These are phyloP conservation scores for Tricholomella constricta DNA, from an alignment of 768 basidiomycete species.

Conservation along the genomic window DNA sequence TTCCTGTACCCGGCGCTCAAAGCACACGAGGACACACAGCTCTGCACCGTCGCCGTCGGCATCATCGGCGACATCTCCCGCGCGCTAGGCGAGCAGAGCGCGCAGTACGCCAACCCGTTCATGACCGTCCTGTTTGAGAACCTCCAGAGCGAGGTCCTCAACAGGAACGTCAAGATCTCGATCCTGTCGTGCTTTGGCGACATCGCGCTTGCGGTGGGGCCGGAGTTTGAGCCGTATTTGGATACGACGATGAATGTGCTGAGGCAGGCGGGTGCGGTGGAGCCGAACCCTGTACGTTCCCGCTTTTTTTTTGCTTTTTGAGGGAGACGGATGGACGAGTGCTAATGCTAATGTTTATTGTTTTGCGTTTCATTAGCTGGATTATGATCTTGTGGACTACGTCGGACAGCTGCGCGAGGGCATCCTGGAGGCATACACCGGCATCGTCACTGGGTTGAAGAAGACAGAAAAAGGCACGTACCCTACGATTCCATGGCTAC, in stretches of 20 bases:
- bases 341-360: slow-evolving; percentile 3
- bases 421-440: slow-evolving; percentile 95
- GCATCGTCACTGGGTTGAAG: slow-evolving; percentile 90
- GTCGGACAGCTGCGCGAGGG: slow-evolving; percentile 88
- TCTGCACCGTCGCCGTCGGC: slow-evolving; percentile 95
- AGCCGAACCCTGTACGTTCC: slow-evolving; percentile 78
- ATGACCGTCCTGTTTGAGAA: slow-evolving; percentile 93
- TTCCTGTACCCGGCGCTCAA: slow-evolving; percentile 88
- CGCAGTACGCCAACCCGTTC: slow-evolving; percentile 83
- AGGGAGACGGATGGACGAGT: too few relatives aligned
- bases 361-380: slow-evolving; percentile 66
- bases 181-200: slow-evolving; percentile 96
- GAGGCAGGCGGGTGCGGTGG: slow-evolving; percentile 84
- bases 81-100: slow-evolving; percentile 82
- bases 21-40: slow-evolving; percentile 91
- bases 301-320: neutral
- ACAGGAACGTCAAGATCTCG: slow-evolving; percentile 95
- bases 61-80: slow-evolving; percentile 97
- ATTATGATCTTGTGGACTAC: slow-evolving; percentile 92
- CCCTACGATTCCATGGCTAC: neutral
- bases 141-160: slow-evolving; percentile 85
- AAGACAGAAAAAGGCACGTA: slow-evolving; percentile 71
- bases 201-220: slow-evolving; percentile 89
- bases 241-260: slow-evolving; percentile 90
- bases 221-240: slow-evolving; percentile 85